phyloP scores from a whole-genome alignment of 2,329 filamentous ascomycete genomes.

The Fusarium pseudonygamai region DNA sequence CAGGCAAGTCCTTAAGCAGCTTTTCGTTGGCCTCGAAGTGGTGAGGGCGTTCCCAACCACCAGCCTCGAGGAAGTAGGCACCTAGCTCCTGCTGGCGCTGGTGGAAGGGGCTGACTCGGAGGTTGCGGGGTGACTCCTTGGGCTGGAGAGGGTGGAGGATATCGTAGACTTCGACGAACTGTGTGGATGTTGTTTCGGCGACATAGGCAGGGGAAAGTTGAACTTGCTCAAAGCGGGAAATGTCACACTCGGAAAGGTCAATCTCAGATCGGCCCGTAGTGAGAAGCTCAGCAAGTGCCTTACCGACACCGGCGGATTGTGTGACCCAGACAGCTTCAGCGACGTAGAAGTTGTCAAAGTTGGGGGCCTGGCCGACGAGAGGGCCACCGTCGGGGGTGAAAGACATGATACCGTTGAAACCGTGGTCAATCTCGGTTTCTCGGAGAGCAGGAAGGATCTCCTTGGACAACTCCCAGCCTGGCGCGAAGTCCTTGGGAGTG shows the following conservation, averaged over 20 bases:
- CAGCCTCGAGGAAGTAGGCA: constrained; percentile 67
- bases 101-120: constrained; percentile 68
- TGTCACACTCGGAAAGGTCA: constrained; percentile 67
- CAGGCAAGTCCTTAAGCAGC: constrained; percentile 61
- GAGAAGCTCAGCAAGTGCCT: constrained; percentile 67
- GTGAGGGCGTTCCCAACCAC: constrained; percentile 70
- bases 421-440: constrained; percentile 62
- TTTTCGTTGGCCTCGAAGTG: constrained; percentile 68
- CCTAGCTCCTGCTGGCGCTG: constrained; percentile 63
- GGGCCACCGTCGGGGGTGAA: constrained; percentile 72
- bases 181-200: constrained; percentile 66
- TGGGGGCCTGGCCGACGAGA: constrained; percentile 66
- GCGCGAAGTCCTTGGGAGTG: constrained; percentile 67
- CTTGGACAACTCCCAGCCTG: constrained; percentile 66
- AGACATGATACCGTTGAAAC: constrained; percentile 73
- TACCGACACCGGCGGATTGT: constrained; percentile 70
- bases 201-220: constrained; percentile 66
- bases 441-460: constrained; percentile 63
- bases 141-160: constrained; percentile 70
- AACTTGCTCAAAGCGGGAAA: constrained; percentile 69
- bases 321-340: constrained; percentile 75
- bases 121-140: constrained; percentile 64
- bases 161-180: constrained; percentile 72
- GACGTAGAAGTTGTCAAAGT: constrained; percentile 69
- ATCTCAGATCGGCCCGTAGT: constrained; percentile 64